These are phyloP conservation scores for Panaeolus papilionaceus DNA, from an alignment of 768 basidiomycete genomes.

Conservation along the genomic window DNA sequence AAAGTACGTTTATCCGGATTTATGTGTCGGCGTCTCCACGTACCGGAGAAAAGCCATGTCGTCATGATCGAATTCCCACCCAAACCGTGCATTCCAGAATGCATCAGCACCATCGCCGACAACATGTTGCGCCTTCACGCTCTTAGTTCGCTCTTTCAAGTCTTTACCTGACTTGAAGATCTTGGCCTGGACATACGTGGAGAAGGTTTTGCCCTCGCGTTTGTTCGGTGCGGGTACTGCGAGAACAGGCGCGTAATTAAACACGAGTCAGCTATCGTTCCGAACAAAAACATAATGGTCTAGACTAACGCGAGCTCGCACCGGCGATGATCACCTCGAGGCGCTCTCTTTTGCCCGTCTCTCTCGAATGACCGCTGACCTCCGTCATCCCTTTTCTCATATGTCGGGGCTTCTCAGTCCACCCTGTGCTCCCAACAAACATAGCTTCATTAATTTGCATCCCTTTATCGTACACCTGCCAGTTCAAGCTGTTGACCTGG, in stretches of 20 bases:
- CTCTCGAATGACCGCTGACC: slow-evolving; percentile 21
- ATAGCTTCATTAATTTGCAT: slow-evolving; percentile 70
- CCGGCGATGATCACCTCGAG: slow-evolving; percentile 42
- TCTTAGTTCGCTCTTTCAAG: slow-evolving; percentile 50
- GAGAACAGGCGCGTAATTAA: not conserved
- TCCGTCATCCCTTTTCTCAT: slow-evolving; percentile 30
- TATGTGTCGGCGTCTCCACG: slow-evolving; percentile 19
- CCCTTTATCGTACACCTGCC: slow-evolving; percentile 64
- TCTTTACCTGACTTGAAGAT: slow-evolving; percentile 47
- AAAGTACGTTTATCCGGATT: not conserved
- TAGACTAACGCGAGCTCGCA: slow-evolving; percentile 48
- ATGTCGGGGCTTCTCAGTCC: slow-evolving; percentile 55
- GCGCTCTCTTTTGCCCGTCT: slow-evolving; percentile 27
- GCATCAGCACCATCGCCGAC: slow-evolving; percentile 43
- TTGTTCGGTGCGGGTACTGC: slow-evolving; percentile 54
- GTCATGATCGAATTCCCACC: slow-evolving; percentile 58
- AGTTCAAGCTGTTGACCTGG: slow-evolving; percentile 64
- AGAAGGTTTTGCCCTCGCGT: slow-evolving; percentile 42
- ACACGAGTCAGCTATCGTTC: not conserved
- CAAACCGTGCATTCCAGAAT: slow-evolving; percentile 48
- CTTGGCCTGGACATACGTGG: slow-evolving; percentile 51
- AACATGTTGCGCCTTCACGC: slow-evolving; percentile 41
- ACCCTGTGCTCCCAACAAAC: slow-evolving; percentile 62
- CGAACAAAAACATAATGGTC: not conserved
- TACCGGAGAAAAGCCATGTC: slow-evolving; percentile 61